These are phyloP conservation scores for Purshia tridentata DNA, from an alignment of 306 rosid species.

Conservation along the genomic window DNA sequence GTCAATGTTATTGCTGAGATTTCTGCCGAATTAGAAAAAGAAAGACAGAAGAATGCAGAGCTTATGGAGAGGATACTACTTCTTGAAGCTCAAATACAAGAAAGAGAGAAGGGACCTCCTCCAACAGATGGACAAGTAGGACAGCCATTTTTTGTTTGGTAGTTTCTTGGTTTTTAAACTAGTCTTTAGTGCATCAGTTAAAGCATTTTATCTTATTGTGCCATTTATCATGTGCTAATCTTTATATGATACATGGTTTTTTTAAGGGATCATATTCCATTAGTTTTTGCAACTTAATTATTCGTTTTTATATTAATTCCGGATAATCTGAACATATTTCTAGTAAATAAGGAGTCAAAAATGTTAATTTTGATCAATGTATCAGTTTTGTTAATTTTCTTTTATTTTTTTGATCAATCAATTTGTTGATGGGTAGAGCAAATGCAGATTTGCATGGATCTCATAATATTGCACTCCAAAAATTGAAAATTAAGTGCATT, in stretches of 20 bases:
- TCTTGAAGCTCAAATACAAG: conserved; percentile 77
- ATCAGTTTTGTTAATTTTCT: not conserved
- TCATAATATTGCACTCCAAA: not conserved
- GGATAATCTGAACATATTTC: not conserved
- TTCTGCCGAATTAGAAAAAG: conserved; percentile 67
- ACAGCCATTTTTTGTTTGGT: conserved; percentile 6
- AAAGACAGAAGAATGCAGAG: conserved; percentile 67
- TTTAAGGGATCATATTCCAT: conserved; percentile 1
- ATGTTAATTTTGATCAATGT: not conserved
- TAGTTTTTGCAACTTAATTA: not conserved
- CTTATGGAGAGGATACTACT: conserved; percentile 66
- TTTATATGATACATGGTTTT: not conserved
- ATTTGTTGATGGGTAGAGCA: not conserved
- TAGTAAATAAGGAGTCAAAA: not conserved
- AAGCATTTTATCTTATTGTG: not conserved
- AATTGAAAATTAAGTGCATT: no score
- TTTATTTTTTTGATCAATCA: not conserved
- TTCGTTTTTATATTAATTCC: not conserved
- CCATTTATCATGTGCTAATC: not conserved
- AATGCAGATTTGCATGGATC: not conserved
- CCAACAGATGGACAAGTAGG: conserved; percentile 41
- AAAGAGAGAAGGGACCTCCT: conserved; percentile 40
- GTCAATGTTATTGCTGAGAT: conserved; percentile 49
- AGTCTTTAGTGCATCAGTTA: not conserved
- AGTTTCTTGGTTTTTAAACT: not conserved